A percentile compares a stretch with the other conserved stretches of the same genome.
Conservation (phyloP, 116 monocot genomes). For the Iris pallida region DNA sequence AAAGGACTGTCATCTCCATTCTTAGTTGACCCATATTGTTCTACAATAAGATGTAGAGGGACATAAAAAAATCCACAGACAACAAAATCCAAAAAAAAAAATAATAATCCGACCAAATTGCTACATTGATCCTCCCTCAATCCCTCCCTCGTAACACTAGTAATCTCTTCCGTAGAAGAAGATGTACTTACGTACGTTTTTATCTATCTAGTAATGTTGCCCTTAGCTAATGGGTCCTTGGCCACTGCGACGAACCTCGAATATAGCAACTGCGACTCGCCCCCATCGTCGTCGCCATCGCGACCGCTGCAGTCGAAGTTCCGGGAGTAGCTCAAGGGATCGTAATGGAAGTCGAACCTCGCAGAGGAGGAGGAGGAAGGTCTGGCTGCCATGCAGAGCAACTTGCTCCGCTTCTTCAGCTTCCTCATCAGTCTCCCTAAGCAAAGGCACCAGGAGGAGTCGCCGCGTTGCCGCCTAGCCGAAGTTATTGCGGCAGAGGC, state of each 20-base stretch:
- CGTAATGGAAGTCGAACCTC: conserved; percentile 43
- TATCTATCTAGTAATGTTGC: no score
- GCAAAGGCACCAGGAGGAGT: background rate
- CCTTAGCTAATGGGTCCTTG: no score
- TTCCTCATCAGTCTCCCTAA: conserved; percentile 28
- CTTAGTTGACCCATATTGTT: no score
- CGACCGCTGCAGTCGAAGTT: conserved; percentile 42
- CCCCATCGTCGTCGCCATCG: conserved; percentile 15
- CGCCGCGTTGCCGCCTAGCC: background rate
- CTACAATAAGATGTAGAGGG: no score
- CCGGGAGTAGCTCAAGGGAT: conserved; percentile 55
- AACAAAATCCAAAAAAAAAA: no score
- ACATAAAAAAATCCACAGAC: no score
- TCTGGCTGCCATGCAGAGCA: conserved; percentile 26
- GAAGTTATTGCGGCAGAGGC: background rate
- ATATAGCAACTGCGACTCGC: conserved; percentile 12
- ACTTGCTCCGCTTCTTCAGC: conserved; percentile 39
- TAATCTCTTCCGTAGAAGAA: no score
- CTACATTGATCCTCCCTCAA: no score
- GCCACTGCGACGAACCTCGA: conserved; percentile 29
- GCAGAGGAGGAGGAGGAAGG: conserved; percentile 5
- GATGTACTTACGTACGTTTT: no score
- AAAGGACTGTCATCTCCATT: no score
- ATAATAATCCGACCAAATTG: no score
- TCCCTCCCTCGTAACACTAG: no score